Base-by-base conservation (phyloP, 129 eudicot genomes). In the Flaveria ramosissima region DNA sequence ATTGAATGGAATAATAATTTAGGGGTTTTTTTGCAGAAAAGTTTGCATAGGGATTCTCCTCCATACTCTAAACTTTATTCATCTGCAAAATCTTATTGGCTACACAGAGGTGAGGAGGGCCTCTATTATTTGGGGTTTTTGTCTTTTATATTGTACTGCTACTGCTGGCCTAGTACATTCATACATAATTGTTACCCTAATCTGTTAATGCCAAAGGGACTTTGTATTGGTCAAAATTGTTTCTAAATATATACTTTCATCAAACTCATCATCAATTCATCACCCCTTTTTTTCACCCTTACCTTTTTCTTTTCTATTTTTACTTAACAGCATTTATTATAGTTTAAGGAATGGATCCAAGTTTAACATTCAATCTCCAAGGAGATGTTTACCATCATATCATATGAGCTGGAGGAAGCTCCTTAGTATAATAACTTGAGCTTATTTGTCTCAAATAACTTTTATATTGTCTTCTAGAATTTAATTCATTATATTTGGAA, bases 81-180 rank as follows among this genome's bases (percentile, higher is more conserved):
- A 83, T 73, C 62, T 52, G 82, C 36, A 32, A 75, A 77, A 56
- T 76, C 65, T 77, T 68, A 81, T 79, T 75, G 88, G 88, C 78
- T 77, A 77, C 39, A 83, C 73, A 30, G 74, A 57, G 70, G 16
- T 11, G 53, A 21, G n/a, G n/a, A n/a, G 32, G 32, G 0, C 46
- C 76, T 76, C 83, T 80, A 85, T 85, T 85, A 85, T 85, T 78
- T 82, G 89, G 77, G 81, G 74, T 50, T 68, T 77, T 81, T 77
- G 79, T 85, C 82, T 60, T 72, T 75, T 71, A 74, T 75, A 73
- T 79, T 83, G 19, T 66, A 56, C 21, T 13, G 26, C 3, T 36
- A 53, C 12, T 62, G 43, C 12, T n/a, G n/a, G n/a, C n/a, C n/a
- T 36, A 32, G 52, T 72, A 72, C 76, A 71, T 52, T 71, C 48